Conservation (phyloP, 345 rosid species). For the Hibiscus syriacus region DNA sequence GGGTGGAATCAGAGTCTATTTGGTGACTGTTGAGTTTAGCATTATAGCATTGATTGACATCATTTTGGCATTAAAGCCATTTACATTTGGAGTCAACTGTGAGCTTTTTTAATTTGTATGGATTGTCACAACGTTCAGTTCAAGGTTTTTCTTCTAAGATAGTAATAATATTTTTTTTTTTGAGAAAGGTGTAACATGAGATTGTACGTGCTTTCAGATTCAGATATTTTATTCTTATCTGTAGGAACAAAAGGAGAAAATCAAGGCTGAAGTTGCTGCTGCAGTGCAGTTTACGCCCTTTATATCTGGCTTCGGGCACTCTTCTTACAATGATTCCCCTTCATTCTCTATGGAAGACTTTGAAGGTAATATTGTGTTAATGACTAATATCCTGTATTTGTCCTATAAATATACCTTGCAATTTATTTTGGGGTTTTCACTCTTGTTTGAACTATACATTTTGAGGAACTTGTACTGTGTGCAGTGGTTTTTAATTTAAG, state of each 20-base stretch:
- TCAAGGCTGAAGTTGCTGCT: slow-evolving; percentile 70
- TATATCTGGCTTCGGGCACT: slow-evolving; percentile 32
- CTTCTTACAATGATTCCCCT: slow-evolving; percentile 36
- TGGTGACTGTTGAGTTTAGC: not conserved
- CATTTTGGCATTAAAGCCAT: not conserved
- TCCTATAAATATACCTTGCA: not conserved
- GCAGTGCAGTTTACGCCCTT: slow-evolving; percentile 36
- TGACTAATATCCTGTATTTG: not conserved
- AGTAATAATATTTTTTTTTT: too few species aligned
- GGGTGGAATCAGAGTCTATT: not conserved
- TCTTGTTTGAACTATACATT: too few species aligned
- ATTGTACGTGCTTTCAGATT: slow-evolving; percentile 6
- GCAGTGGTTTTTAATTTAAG: too few species aligned
- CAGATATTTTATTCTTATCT: slow-evolving; percentile 14
- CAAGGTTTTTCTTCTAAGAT: too few species aligned
- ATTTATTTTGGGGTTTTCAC: too few species aligned
- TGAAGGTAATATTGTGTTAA: slow-evolving; percentile 47
- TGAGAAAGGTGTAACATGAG: not conserved
- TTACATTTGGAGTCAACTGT: not conserved
- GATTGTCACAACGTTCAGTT: not conserved
- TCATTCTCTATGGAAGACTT: slow-evolving; percentile 77
- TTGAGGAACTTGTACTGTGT: too few species aligned
- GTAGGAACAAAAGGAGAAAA: slow-evolving; percentile 72
- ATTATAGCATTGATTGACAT: not conserved
- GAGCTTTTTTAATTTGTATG: not conserved